Evolutionary conservation across 108 stramenopile genomes (phyloP).

Genomic region (Skeletonema grethae): DNA sequence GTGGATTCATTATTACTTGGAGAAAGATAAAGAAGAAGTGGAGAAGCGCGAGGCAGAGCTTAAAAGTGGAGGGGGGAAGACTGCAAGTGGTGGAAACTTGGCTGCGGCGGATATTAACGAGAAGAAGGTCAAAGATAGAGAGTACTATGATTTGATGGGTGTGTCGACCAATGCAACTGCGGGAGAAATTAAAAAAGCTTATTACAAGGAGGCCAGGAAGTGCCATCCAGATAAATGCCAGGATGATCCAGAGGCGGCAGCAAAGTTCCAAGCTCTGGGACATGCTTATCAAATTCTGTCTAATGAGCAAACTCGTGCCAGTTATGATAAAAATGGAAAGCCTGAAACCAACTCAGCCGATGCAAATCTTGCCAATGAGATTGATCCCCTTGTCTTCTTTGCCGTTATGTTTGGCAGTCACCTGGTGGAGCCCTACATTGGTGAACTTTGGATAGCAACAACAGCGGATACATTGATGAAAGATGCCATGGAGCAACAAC

Average conservation of each 20-base stretch:
- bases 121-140: constrained; percentile 77
- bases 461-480: constrained; percentile 80
- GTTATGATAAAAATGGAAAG: constrained; percentile 87
- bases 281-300: constrained; percentile 92
- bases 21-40: constrained; percentile 65
- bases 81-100: constrained; percentile 24
- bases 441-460: constrained; percentile 86
- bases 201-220: constrained; percentile 84
- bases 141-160: constrained; percentile 85
- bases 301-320: constrained; percentile 77
- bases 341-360: constrained; percentile 49
- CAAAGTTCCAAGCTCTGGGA: constrained; percentile 87
- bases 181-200: constrained; percentile 91
- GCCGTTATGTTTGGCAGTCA: constrained; percentile 88
- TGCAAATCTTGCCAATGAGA: constrained; percentile 60
- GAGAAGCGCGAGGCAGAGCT: constrained; percentile 51
- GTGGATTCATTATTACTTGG: constrained; percentile 77
- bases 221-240: constrained; percentile 91
- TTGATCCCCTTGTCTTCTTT: constrained; percentile 88
- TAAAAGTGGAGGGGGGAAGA: constrained; percentile 22
- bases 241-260: constrained; percentile 82
- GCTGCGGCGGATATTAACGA: constrained; percentile 30
- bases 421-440: constrained; percentile 83
- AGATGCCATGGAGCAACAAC: constrained; percentile 57
- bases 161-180: constrained; percentile 80